A percentile compares a stretch with the other conserved stretches of the same genome.
phyloP scores from a whole-genome alignment of 1,284 basidiomycete species.

The Cryptococcus jaspeensis region DNA sequence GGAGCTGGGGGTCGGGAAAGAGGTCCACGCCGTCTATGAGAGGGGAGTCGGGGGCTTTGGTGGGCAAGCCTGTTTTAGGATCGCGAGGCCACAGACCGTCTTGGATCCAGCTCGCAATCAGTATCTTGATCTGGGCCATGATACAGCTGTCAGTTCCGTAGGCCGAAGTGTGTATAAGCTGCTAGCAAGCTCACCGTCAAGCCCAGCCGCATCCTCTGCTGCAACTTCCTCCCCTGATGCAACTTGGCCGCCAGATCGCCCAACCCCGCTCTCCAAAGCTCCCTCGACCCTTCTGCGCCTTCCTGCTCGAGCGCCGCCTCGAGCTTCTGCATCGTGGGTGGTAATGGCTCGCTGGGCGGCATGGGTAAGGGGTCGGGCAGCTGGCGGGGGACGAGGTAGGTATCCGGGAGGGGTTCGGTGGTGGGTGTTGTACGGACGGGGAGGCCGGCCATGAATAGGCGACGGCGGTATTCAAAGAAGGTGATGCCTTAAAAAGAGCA shows the following conservation, averaged over 20 bases:
- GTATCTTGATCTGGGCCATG: slow-evolving; percentile 39
- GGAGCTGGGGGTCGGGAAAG: slow-evolving; percentile 1
- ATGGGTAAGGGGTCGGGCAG: slow-evolving; percentile 10
- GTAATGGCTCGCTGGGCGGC: background rate
- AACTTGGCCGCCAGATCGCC: slow-evolving; percentile 34
- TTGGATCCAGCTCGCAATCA: slow-evolving; percentile 44
- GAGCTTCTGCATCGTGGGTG: slow-evolving; percentile 27
- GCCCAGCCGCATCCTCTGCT: slow-evolving; percentile 37
- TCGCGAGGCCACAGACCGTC: slow-evolving; percentile 51
- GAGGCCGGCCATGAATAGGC: slow-evolving; percentile 38
- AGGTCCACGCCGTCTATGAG: slow-evolving; percentile 14
- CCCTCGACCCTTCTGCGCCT: slow-evolving; percentile 35
- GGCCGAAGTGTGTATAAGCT: background rate
- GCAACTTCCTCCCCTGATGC: slow-evolving; percentile 33
- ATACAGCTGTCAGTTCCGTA: background rate
- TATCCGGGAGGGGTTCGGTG: slow-evolving; percentile 12
- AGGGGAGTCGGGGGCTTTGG: slow-evolving; percentile 29
- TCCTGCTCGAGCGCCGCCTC: slow-evolving; percentile 35
- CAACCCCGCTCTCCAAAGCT: slow-evolving; percentile 42
- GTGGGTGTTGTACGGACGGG: slow-evolving; percentile 19
- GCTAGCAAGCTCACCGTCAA: slow-evolving; percentile 36
- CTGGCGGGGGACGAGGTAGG: slow-evolving; percentile 1
- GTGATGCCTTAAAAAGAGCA: slow-evolving; percentile 28
- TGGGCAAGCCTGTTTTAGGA: slow-evolving; percentile 23
- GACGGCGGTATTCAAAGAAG: slow-evolving; percentile 45